Evolutionary conservation across 371 early-diverging fungal genomes (phyloP).

Genomic region (Syncephalastrum sp.): DNA sequence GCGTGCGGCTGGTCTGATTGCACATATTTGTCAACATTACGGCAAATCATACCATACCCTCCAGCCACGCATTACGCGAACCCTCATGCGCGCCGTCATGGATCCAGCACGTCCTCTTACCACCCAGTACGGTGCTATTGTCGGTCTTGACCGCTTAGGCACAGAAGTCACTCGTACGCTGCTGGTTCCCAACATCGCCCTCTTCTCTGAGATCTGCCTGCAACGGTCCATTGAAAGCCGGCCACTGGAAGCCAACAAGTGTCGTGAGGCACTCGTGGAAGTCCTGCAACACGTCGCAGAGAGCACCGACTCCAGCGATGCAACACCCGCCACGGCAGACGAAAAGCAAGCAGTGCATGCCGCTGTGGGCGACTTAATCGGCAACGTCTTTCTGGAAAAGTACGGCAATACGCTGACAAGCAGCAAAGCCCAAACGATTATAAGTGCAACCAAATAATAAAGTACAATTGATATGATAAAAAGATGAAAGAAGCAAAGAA

Average conservation of each 20-base stretch:
- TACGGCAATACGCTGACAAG: constrained; percentile 3
- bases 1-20: constrained; percentile 72
- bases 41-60: constrained; percentile 82
- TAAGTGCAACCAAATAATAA: constrained; percentile 10
- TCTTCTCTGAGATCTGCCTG: constrained; percentile 50
- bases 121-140: constrained; percentile 89
- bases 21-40: constrained; percentile 71
- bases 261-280: constrained; percentile 39
- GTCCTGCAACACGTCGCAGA: too few species aligned
- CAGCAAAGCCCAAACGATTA: neutral
- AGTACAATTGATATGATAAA: constrained; percentile 3
- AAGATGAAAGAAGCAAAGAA: too few species aligned
- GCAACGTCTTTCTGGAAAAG: constrained; percentile 8
- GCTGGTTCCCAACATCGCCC: constrained; percentile 76
- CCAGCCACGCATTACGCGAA: constrained; percentile 86
- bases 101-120: constrained; percentile 82
- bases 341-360: too few species aligned
- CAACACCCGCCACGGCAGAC: too few species aligned
- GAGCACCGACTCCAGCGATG: too few species aligned
- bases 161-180: constrained; percentile 74
- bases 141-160: constrained; percentile 78
- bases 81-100: constrained; percentile 83
- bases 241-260: constrained; percentile 35
- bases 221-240: constrained; percentile 19
- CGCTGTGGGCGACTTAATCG: neutral